These are phyloP conservation scores for Kitagawia praeruptora DNA, from an alignment of 129 eudicot species.

Conservation along the genomic window DNA sequence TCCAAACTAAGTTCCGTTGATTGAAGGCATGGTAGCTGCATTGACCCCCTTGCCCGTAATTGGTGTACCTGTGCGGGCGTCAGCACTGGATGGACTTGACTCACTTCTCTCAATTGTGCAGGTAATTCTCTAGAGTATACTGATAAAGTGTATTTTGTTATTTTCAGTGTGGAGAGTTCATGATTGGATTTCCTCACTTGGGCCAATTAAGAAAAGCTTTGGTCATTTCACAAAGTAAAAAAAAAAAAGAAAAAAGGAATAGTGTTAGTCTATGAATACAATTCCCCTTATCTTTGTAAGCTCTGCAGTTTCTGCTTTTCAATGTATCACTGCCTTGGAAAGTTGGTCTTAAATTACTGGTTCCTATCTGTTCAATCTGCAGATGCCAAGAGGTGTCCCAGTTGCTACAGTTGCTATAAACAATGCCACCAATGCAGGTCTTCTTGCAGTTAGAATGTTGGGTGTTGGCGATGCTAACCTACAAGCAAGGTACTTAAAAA, in stretches of 20 bases:
- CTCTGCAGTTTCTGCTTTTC: not conserved
- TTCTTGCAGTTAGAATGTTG: constrained; percentile 74
- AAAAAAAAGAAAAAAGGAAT: not conserved
- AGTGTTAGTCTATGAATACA: not conserved
- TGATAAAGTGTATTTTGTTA: not conserved
- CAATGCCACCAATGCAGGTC: constrained; percentile 92
- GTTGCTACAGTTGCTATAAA: constrained; percentile 96
- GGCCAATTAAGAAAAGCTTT: not conserved
- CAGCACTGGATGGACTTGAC: constrained; percentile 84
- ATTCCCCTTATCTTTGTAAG: not conserved
- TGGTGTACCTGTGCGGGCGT: constrained; percentile 96
- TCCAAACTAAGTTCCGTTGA: not conserved
- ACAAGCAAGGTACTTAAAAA: constrained; percentile 46
- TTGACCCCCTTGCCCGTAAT: constrained; percentile 93
- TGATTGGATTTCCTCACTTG: not conserved
- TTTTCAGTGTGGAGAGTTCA: not conserved
- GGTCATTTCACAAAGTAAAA: not conserved
- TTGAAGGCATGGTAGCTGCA: constrained; percentile 94
- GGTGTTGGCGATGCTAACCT: constrained; percentile 58
- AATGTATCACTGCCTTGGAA: not conserved
- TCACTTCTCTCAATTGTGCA: constrained; percentile 94
- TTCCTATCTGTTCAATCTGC: not conserved
- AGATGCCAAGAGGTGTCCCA: constrained; percentile 99
- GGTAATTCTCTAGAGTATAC: constrained; percentile 25
- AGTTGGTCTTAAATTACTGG: not conserved